Base-by-base conservation (phyloP, 768 basidiomycete species). In the Pleurotus cornucopiae region DNA sequence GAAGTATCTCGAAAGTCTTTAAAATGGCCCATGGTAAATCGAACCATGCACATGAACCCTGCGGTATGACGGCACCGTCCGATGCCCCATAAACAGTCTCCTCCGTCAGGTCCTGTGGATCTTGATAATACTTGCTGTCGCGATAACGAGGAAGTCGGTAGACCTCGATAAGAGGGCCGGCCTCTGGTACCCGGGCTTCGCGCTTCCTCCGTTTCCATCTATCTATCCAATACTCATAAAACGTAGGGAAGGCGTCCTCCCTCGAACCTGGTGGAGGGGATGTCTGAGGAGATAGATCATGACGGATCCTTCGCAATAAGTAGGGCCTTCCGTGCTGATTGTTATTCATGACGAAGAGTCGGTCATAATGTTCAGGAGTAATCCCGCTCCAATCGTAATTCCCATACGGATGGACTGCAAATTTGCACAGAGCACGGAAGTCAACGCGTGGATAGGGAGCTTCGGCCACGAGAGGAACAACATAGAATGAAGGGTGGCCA, bases 201-300 rank as follows among this genome's bases (percentile, higher is more conserved):
- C 73, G 62, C 43, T 62, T 77, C 57, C 78, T 82, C 57, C 78
- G 67, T 13, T 78, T 76, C 77, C 83, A 89, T 59, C 73, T 78
- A 20, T 79, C 55, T 25, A 74, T 48, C 68, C 80, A 88, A 63
- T 78, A 89, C 2, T 86, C 85, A 40, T 74, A 62, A 63, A 87
- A 91, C 1, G 80, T 86, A 3, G 73, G 51, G 57, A 62, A 77
- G 0, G 61, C 67, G 12, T 69, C 69, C 63, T 84, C 86, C 38
- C 71, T 71, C 4, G 84, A 79, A 6, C 76, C 84, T 14, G 69
- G 64, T 0, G 71, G 70, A 3, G 88, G 87, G 6, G 59, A 61
- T 41, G 89, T 88, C 64, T 80, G 64, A 2, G 87, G 86, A 0
- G 85, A 81, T 34, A 92, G 69, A 66, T 93, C 89, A 44, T 75